Evolutionary conservation across 1,284 basidiomycete species (phyloP), one percentile per base, ranked within the genome.

Genomic region (Waitea zeae): DNA sequence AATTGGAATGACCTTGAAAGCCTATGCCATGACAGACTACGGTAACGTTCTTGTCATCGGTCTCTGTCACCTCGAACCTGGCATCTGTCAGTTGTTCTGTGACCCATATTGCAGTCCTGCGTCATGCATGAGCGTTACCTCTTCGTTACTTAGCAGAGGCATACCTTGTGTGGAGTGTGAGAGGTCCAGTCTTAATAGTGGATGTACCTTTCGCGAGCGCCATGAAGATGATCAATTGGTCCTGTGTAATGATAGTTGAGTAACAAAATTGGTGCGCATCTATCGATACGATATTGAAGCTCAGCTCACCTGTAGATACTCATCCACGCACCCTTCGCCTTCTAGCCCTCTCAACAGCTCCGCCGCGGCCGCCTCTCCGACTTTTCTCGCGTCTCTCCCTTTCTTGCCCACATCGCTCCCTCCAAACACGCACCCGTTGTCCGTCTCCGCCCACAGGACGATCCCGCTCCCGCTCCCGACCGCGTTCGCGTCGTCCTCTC

Each of bases 141-240:
- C 37, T 26, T 28, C 14, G 19, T 7, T 3, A 22, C 22, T 26
- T 7, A 7, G n/a, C 22, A n/a, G 22, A 12, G n/a, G 39, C 58
- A 35, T 38, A 75, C 77, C 57, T 61, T 3, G 79, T 79, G 51
- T 82, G 77, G 40, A 77, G 48, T 9, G 63, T 70, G 18, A 81
- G 42, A 2, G 65, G 71, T 1, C 67, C 64, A 11, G 54, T 63
- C 27, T 60, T 60, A 17, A 82, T 55, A 30, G 54, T 54, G 4
- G 75, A 80, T 17, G 44, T 58, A 3, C 76, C 76, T 33, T 69
- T 52, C 4, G 78, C 75, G 11, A 82, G 57, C 7, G 75, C 75
- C 51, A 81, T 65, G 45, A 80, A 73, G 27, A 82, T 64, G 36
- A 82, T 69, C 24, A 81, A 70, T 46, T 82, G 79, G 48, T 83